Evolutionary conservation across 176 grass and related monocot genomes (phyloP).

Genomic region (Tillandsia leiboldiana): DNA sequence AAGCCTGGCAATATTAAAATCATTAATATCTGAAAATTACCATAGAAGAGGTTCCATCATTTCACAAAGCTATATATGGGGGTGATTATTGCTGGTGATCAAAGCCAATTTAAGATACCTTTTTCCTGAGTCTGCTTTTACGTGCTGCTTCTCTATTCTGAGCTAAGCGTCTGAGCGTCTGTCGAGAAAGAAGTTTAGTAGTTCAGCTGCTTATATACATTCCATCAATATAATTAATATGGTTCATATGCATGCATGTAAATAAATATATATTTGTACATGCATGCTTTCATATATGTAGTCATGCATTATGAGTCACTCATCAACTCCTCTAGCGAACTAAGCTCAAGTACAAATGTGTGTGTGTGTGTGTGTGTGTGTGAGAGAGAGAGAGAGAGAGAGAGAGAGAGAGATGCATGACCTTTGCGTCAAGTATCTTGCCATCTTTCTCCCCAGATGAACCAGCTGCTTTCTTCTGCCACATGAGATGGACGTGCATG

Average conservation of each 20-base stretch:
- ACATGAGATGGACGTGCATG: constrained; percentile 13
- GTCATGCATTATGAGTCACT: not conserved
- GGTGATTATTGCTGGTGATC: not conserved
- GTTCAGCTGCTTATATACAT: constrained; percentile 9
- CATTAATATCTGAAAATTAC: constrained; percentile 5
- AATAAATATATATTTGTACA: constrained; percentile 6
- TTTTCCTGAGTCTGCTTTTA: constrained; percentile 80
- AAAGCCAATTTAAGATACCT: constrained; percentile 31
- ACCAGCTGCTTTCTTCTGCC: constrained; percentile 38
- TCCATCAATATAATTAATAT: not conserved
- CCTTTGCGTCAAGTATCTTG: constrained; percentile 64
- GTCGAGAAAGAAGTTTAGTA: constrained; percentile 4
- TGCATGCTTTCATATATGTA: not conserved
- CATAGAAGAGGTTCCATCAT: not conserved
- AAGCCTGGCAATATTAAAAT: constrained; percentile 37
- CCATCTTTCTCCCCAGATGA: constrained; percentile 37
- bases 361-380: not conserved
- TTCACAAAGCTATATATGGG: not conserved
- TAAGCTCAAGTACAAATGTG: not conserved
- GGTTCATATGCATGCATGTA: not conserved
- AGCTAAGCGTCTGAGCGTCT: constrained; percentile 65
- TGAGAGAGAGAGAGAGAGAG: not conserved
- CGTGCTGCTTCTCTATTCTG: constrained; percentile 92
- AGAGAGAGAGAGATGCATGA: constrained; percentile 9
- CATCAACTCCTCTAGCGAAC: not conserved